Evolutionary conservation across 192 early-diverging fungal species (phyloP).

Genomic region (Coemansia sp.): DNA sequence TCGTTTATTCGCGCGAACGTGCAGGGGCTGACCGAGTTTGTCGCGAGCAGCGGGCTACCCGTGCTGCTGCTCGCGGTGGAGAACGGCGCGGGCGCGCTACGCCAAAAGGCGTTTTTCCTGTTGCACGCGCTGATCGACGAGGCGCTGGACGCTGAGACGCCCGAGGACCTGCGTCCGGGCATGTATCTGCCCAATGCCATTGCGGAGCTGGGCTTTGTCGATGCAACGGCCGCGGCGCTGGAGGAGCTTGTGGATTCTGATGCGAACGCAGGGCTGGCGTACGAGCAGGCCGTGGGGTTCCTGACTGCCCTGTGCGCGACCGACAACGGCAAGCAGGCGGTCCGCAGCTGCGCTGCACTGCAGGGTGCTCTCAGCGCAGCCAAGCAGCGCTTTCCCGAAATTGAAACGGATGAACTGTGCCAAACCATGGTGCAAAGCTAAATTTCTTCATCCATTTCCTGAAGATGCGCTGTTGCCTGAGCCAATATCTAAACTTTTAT

Average conservation of each 20-base stretch:
- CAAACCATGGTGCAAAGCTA: not conserved
- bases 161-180: constrained; percentile 33
- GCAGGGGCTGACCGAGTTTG: constrained; percentile 58
- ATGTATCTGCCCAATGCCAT: constrained; percentile 41
- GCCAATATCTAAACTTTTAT: too few species aligned
- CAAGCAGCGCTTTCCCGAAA: constrained; percentile 4
- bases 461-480: too few species aligned
- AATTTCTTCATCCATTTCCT: not conserved
- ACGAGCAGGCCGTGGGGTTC: constrained; percentile 36
- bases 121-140: constrained; percentile 64
- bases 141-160: constrained; percentile 44
- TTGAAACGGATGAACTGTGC: constrained; percentile 12
- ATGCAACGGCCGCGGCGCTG: constrained; percentile 47
- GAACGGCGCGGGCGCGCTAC: constrained; percentile 16
- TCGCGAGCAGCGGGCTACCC: constrained; percentile 45
- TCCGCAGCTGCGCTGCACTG: constrained; percentile 10
- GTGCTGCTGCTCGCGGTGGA: constrained; percentile 48
- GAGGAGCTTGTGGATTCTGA: constrained; percentile 32
- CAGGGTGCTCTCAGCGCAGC: constrained; percentile 2
- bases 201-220: constrained; percentile 48
- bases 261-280: constrained; percentile 26
- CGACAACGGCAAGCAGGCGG: constrained; percentile 9
- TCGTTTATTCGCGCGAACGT: constrained; percentile 61
- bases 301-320: constrained; percentile 23
- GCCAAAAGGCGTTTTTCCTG: constrained; percentile 60